Percentiles rank a stretch among this genome's conserved stretches.
These are phyloP conservation scores for Albizia julibrissin DNA, from an alignment of 306 rosid species.

Conservation along the genomic window DNA sequence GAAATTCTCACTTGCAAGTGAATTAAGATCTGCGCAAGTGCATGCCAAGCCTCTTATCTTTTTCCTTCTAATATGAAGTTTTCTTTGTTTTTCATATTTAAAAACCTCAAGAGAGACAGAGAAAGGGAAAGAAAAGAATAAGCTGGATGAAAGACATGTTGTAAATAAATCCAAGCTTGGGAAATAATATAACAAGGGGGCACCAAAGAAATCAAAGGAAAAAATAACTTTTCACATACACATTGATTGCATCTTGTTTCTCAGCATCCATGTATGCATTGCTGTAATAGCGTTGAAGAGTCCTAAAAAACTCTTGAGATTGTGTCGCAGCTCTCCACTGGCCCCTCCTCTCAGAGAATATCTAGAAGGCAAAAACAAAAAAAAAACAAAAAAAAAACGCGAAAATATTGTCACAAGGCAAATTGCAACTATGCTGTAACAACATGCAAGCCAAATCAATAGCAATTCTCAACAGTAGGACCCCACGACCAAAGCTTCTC, in stretches of 20 bases:
- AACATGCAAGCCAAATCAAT: slow-evolving; percentile 9
- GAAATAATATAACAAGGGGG: slow-evolving; percentile 24
- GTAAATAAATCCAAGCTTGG: slow-evolving; percentile 10
- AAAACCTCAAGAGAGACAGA: slow-evolving; percentile 14
- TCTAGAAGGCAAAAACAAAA: slow-evolving; percentile 46
- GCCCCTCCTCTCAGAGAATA: slow-evolving; percentile 94
- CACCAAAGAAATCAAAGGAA: not conserved
- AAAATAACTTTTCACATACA: slow-evolving; percentile 48
- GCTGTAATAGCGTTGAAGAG: slow-evolving; percentile 88
- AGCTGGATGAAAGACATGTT: slow-evolving; percentile 1
- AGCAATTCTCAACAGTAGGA: slow-evolving; percentile 2
- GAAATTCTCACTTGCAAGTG: slow-evolving; percentile 3
- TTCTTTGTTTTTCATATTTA: not conserved
- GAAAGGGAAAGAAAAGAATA: slow-evolving; percentile 6
- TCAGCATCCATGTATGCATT: slow-evolving; percentile 83
- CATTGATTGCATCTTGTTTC: slow-evolving; percentile 90
- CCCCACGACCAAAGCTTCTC: not conserved
- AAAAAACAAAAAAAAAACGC: no score
- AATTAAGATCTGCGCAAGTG: not conserved
- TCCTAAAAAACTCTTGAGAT: slow-evolving; percentile 94
- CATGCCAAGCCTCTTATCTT: not conserved
- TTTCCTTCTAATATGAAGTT: not conserved
- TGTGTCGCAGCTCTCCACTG: slow-evolving; percentile 98
- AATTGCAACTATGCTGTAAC: slow-evolving; percentile 11
- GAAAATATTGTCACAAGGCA: not conserved